Conservation (phyloP, 2,329 filamentous ascomycete species). For the Ilyonectria sp. region DNA sequence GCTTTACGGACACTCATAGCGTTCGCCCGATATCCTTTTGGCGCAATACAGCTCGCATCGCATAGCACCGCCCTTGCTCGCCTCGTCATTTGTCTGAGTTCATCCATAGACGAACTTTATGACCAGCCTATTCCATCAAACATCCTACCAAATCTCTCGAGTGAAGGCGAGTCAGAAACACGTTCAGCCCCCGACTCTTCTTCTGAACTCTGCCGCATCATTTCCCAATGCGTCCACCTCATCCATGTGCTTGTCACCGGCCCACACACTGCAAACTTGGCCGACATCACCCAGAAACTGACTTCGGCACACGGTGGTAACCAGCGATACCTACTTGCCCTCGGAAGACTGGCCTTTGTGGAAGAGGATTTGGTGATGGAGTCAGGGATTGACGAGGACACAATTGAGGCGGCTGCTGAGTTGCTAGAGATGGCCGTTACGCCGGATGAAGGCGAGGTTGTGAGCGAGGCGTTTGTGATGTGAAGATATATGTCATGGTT, state of each 20-base stretch:
- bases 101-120: conserved; percentile 82
- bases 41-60: conserved; percentile 74
- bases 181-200: conserved; percentile 37
- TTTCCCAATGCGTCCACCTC: conserved; percentile 64
- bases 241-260: conserved; percentile 69
- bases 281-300: conserved; percentile 81
- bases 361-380: conserved; percentile 85
- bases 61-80: conserved; percentile 81
- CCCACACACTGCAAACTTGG: conserved; percentile 59
- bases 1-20: conserved; percentile 69
- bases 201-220: conserved; percentile 59
- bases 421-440: conserved; percentile 86
- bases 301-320: conserved; percentile 78
- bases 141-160: conserved; percentile 51
- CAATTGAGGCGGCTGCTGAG: conserved; percentile 85
- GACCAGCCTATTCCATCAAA: conserved; percentile 64
- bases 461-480: conserved; percentile 60
- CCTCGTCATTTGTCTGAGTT: conserved; percentile 75
- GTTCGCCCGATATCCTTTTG: conserved; percentile 75
- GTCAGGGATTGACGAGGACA: conserved; percentile 81
- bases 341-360: conserved; percentile 89
- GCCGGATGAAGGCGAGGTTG: conserved; percentile 74
- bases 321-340: conserved; percentile 85
- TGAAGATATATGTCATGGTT: neutral
- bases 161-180: conserved; percentile 15